Base-by-base conservation (phyloP, 495 filamentous ascomycete species). In the Sordaria brevicollis region DNA sequence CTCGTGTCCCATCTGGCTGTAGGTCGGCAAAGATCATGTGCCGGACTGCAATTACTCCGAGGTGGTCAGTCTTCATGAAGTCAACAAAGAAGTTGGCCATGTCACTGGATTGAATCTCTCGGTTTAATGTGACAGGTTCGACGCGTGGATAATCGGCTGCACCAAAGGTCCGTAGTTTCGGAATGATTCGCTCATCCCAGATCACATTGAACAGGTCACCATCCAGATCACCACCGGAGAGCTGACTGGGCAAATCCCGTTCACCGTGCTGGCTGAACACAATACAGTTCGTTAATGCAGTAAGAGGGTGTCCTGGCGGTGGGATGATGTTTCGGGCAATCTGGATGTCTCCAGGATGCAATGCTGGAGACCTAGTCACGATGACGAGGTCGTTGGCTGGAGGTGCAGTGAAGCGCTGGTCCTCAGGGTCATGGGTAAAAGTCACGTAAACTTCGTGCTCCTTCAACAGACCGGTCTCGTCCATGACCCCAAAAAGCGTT, bases 281-380 rank as follows among this genome's bases (percentile, higher is more conserved):
- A n/a, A 96, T 83, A 69, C 91, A 92, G 74, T 95, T 95, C 11
- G 81, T 79, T 2, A 92, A 80, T 2, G 79, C 72, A 0, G 74
- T 69, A 2, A 95, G 83, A 0, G 90, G 89, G 43, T 89, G 91
- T n/a, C 79, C 74, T 0, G 71, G 35, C 0, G 93, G 91, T 3
- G 82, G 82, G 4, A 83, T 67, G 7, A 84, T 79, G 21, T 85
- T 80, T 1, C 83, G 79, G 0, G 87, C 87, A 2, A 83, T 69
- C 78, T 94, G 93, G 2, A 94, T 85, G 76, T 96, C 93, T 1
- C 93, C 93, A 0, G 91, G 90, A 76, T 95, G 90, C 67, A 94
- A 77, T 1, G 91, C 91, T 5, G 93, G 93, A 8, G 87, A 88
- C 19, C 92, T 81, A 5, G 93, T 92, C 21, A 96, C 81, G 3